phyloP scores from a whole-genome alignment of 495 filamentous ascomycete species.

The Cetradonia linearis region DNA sequence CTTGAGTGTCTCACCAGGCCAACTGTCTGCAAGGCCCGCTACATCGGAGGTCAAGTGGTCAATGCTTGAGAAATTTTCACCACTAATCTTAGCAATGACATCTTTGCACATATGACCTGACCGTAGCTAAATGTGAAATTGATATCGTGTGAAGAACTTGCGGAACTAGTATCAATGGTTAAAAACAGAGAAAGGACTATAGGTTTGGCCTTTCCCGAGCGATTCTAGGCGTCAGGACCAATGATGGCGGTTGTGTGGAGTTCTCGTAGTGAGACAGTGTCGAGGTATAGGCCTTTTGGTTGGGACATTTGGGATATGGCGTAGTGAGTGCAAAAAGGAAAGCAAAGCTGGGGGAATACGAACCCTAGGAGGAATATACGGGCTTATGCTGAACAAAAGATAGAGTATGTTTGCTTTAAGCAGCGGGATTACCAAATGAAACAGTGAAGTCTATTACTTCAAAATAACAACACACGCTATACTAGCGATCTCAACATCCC shows the following conservation, averaged over 20 bases:
- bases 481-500: not conserved
- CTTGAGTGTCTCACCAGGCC: conserved; percentile 19
- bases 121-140: conserved; percentile 22
- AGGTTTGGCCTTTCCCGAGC: conserved; percentile 18
- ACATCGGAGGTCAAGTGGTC: conserved; percentile 13
- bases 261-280: conserved; percentile 22
- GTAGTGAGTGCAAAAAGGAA: not conserved
- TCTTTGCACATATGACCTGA: conserved; percentile 22
- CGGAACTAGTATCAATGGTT: conserved; percentile 12
- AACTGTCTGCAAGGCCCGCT: conserved; percentile 9
- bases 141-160: conserved; percentile 23
- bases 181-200: conserved; percentile 17
- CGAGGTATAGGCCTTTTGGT: not conserved
- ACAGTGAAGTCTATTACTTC: not conserved
- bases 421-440: not conserved
- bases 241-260: conserved; percentile 23
- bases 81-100: conserved; percentile 9
- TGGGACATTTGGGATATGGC: not conserved
- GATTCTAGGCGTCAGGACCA: conserved; percentile 24
- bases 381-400: not conserved
- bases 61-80: conserved; percentile 15
- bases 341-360: not conserved
- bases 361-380: not conserved
- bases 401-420: not conserved
- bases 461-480: not conserved